phyloP scores from a whole-genome alignment of 2,329 filamentous ascomycete species.

The Pseudocercospora musae region DNA sequence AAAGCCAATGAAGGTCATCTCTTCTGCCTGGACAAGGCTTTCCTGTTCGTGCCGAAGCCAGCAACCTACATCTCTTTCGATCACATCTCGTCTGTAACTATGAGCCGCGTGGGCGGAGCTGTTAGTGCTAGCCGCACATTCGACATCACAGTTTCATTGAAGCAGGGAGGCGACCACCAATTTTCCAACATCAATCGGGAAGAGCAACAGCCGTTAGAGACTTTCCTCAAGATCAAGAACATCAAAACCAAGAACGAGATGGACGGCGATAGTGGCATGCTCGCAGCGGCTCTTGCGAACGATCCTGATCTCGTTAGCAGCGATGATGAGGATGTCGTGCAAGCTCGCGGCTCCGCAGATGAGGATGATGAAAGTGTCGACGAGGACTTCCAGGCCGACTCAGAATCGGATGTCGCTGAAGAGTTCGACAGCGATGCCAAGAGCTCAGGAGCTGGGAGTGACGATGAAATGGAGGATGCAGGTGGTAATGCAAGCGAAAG shows the following conservation, averaged over 20 bases:
- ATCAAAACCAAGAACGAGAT: slow-evolving; percentile 98
- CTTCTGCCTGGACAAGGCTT: slow-evolving; percentile 95
- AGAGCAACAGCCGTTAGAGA: slow-evolving; percentile 92
- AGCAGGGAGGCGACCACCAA: slow-evolving; percentile 82
- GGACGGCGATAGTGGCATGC: slow-evolving; percentile 72
- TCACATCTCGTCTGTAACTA: slow-evolving; percentile 84
- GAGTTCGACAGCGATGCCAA: slow-evolving; percentile 92
- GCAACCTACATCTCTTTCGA: slow-evolving; percentile 97
- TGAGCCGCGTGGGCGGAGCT: slow-evolving; percentile 91
- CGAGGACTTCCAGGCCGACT: slow-evolving; percentile 91
- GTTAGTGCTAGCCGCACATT: slow-evolving; percentile 94
- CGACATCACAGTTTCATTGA: slow-evolving; percentile 90
- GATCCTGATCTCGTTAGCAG: slow-evolving; percentile 80
- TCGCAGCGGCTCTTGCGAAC: slow-evolving; percentile 72
- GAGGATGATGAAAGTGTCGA: slow-evolving; percentile 95
- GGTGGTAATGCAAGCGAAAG: slow-evolving; percentile 41
- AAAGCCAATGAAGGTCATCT: slow-evolving; percentile 97
- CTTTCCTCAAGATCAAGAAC: slow-evolving; percentile 94
- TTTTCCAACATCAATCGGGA: slow-evolving; percentile 99
- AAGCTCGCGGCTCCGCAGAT: slow-evolving; percentile 85
- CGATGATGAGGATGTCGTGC: slow-evolving; percentile 72
- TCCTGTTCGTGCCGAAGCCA: slow-evolving; percentile 98
- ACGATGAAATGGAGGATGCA: slow-evolving; percentile 61
- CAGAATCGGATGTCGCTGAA: slow-evolving; percentile 92
- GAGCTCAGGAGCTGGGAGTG: slow-evolving; percentile 67